A percentile compares a stretch with the other conserved stretches of the same genome.
Conservation (phyloP, 805 yeast species). For the Candida silvicultrix region DNA sequence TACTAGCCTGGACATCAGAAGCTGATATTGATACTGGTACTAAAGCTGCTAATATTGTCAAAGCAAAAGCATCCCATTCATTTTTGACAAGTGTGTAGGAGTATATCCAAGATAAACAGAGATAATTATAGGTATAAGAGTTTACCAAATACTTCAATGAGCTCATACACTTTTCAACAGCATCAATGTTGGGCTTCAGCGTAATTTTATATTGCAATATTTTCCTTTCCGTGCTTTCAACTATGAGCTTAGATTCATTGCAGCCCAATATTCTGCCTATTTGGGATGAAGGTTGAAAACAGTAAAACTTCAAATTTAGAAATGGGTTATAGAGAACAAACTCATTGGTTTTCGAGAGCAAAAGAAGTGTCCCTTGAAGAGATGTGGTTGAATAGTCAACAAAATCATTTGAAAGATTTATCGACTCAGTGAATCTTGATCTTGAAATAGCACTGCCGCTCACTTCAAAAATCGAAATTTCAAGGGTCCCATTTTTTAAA, state of each 20-base stretch:
- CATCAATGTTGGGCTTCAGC: constrained; percentile 37
- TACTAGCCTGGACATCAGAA: constrained; percentile 9
- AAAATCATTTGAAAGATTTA: constrained; percentile 25
- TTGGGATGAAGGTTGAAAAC: constrained; percentile 12
- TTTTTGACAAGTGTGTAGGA: constrained; percentile 37
- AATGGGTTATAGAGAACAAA: constrained; percentile 51
- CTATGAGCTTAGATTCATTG: constrained; percentile 13
- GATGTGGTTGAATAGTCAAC: constrained; percentile 31
- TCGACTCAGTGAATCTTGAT: constrained; percentile 29
- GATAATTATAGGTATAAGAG: constrained; percentile 46
- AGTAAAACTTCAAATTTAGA: constrained; percentile 37
- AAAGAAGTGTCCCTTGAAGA: constrained; percentile 39
- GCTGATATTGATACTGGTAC: constrained; percentile 36
- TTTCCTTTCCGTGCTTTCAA: constrained; percentile 3
- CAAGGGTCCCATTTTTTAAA: constrained; percentile 32
- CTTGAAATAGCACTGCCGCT: constrained; percentile 23
- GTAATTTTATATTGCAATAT: constrained; percentile 27
- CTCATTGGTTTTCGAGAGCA: constrained; percentile 30
- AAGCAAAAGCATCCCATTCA: constrained; percentile 58
- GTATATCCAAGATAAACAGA: constrained; percentile 61
- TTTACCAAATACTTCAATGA: constrained; percentile 50
- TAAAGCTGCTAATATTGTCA: constrained; percentile 42
- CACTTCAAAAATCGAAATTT: constrained; percentile 43
- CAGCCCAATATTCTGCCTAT: constrained; percentile 5
- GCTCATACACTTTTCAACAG: constrained; percentile 40